A percentile compares a stretch with the other conserved stretches of the same genome.
Evolutionary conservation across 768 basidiomycete species (phyloP).

Genomic region (Hypholoma sublateritium): DNA sequence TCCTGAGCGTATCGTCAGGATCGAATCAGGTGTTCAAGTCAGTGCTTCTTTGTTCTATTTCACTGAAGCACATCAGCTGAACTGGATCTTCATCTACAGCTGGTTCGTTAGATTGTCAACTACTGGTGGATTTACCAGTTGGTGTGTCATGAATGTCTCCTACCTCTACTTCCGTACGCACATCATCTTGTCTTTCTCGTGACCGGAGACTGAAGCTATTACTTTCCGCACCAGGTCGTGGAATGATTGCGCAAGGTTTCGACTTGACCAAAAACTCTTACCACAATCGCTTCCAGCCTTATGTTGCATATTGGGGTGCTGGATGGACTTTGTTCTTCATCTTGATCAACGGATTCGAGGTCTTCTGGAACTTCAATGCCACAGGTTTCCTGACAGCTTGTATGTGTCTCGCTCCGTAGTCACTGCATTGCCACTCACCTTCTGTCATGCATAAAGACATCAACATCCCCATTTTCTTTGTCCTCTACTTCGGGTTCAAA

Average conservation of each 20-base stretch:
- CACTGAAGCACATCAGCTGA: background rate
- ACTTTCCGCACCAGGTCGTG: constrained; percentile 43
- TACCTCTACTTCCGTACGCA: constrained; percentile 69
- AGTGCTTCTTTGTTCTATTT: constrained; percentile 12
- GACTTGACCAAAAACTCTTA: constrained; percentile 64
- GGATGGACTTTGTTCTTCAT: constrained; percentile 65
- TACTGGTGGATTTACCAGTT: constrained; percentile 67
- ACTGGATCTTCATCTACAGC: constrained; percentile 22
- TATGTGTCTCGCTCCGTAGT: constrained; percentile 18
- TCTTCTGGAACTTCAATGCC: constrained; percentile 65
- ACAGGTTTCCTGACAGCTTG: constrained; percentile 48
- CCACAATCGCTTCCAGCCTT: constrained; percentile 61
- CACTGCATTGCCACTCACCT: background rate
- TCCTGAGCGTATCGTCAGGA: constrained; percentile 65
- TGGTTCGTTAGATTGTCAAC: constrained; percentile 74
- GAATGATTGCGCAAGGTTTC: constrained; percentile 63
- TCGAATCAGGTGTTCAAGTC: constrained; percentile 59
- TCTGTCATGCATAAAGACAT: constrained; percentile 30
- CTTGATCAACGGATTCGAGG: constrained; percentile 49
- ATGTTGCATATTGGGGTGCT: constrained; percentile 67
- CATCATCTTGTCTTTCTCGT: background rate
- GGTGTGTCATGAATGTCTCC: constrained; percentile 69
- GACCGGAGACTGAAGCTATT: background rate
- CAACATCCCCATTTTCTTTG: constrained; percentile 46
- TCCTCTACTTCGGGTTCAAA: constrained; percentile 47